Conservation (phyloP, 306 rosid species). For the Begonia loranthoides region DNA sequence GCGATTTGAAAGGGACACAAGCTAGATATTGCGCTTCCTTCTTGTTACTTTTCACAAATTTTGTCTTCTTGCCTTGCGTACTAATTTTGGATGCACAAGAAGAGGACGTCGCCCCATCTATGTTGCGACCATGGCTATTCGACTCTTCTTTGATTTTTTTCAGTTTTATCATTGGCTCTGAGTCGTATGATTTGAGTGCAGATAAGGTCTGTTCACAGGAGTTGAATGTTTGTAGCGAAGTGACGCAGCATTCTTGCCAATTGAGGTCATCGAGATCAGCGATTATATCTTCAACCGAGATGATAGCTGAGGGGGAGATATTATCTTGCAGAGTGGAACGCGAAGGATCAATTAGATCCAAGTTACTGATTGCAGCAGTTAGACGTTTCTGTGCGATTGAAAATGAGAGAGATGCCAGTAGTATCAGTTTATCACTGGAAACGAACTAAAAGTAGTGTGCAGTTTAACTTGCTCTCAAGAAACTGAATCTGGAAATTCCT, state of each 20-base stretch:
- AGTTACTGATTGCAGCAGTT: slow-evolving; percentile 31
- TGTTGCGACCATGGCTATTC: neutral
- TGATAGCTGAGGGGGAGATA: slow-evolving; percentile 24
- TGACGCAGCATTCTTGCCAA: slow-evolving; percentile 79
- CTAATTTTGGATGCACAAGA: neutral
- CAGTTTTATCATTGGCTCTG: slow-evolving; percentile 1
- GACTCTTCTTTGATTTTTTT: neutral
- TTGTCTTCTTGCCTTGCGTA: slow-evolving; percentile 3
- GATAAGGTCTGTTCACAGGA: slow-evolving; percentile 12
- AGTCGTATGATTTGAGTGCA: neutral
- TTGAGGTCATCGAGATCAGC: slow-evolving; percentile 43
- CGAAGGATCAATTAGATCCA: slow-evolving; percentile 32
- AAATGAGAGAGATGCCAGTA: neutral
- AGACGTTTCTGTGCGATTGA: slow-evolving; percentile 22
- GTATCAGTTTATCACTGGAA: neutral
- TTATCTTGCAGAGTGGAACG: slow-evolving; percentile 50
- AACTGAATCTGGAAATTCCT: too few species aligned
- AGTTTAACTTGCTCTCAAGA: too few species aligned
- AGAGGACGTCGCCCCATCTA: neutral
- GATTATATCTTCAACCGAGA: slow-evolving; percentile 31
- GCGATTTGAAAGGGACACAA: too few species aligned
- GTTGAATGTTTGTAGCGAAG: slow-evolving; percentile 37
- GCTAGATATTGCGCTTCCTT: too few species aligned
- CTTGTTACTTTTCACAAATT: neutral
- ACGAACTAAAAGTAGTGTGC: too few species aligned